A percentile compares a stretch with the other conserved stretches of the same genome.
Evolutionary conservation across 176 grass and related monocot species (phyloP).

Genomic region (Lolium rigidum): DNA sequence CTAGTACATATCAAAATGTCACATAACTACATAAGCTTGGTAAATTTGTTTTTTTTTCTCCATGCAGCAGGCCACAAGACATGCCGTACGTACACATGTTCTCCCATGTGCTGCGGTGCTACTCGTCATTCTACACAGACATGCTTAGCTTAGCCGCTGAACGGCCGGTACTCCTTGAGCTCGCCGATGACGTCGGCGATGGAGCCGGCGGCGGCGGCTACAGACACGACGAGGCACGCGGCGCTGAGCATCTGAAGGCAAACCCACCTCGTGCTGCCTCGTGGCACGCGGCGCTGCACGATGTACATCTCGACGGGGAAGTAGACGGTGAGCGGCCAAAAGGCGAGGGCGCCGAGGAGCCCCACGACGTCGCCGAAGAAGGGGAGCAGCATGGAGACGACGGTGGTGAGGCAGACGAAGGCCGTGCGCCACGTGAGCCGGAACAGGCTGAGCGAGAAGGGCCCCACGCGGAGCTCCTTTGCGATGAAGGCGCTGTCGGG

Average conservation of each 20-base stretch:
- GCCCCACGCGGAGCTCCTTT: constrained; percentile 10
- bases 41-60: neutral
- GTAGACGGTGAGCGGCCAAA: constrained; percentile 82
- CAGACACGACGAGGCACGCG: constrained; percentile 56
- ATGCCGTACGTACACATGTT: neutral
- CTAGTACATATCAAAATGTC: constrained; percentile 6
- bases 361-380: constrained; percentile 81
- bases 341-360: constrained; percentile 60
- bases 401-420: constrained; percentile 58
- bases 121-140: neutral
- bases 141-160: constrained; percentile 41
- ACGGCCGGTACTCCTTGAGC: constrained; percentile 62
- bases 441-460: constrained; percentile 52
- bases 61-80: neutral
- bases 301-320: constrained; percentile 81
- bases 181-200: constrained; percentile 59
- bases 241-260: constrained; percentile 65
- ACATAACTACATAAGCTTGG: neutral
- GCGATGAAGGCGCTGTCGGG: constrained; percentile 67
- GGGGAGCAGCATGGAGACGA: constrained; percentile 68
- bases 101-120: constrained; percentile 22
- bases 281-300: constrained; percentile 41
- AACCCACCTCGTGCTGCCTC: constrained; percentile 52
- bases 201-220: constrained; percentile 57
- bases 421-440: constrained; percentile 63